Evolutionary conservation across 2,329 filamentous ascomycete species (phyloP).

Genomic region (Aschersonia sp.): DNA sequence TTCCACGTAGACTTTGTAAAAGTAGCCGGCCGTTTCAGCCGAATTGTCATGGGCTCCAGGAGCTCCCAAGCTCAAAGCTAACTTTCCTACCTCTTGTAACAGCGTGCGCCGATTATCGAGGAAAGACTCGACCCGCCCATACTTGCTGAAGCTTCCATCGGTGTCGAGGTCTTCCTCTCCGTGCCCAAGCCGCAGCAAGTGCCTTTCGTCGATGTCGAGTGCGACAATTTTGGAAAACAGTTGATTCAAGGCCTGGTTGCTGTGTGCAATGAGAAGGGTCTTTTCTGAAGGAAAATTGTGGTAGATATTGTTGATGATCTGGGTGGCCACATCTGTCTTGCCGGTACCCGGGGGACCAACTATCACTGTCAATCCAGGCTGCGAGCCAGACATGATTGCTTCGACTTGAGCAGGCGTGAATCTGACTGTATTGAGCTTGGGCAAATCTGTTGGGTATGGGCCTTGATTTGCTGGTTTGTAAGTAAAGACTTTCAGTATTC

Average conservation of each 20-base stretch:
- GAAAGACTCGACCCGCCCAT: conserved; percentile 89
- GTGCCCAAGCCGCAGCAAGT: conserved; percentile 81
- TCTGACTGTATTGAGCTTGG: conserved; percentile 67
- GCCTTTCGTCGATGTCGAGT: conserved; percentile 87
- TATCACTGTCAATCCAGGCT: conserved; percentile 85
- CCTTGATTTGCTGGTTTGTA: conserved; percentile 82
- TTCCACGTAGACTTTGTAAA: conserved; percentile 80
- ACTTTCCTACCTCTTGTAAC: conserved; percentile 68
- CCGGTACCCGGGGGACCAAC: conserved; percentile 93
- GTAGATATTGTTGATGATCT: conserved; percentile 98
- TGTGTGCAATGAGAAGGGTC: conserved; percentile 86
- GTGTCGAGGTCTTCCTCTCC: conserved; percentile 89
- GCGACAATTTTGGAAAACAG: conserved; percentile 96
- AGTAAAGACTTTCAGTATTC: conserved; percentile 68
- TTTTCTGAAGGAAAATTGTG: conserved; percentile 92
- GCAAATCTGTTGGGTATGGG: conserved; percentile 74
- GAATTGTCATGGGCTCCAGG: conserved; percentile 92
- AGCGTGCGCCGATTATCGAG: conserved; percentile 71
- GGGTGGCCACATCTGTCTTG: conserved; percentile 97
- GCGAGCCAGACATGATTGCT: conserved; percentile 84
- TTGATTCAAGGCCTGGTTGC: conserved; percentile 95
- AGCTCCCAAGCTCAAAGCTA: conserved; percentile 72
- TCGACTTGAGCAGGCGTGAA: conserved; percentile 88
- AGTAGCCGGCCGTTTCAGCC: conserved; percentile 93
- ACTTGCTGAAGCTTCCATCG: conserved; percentile 79